Base-by-base conservation (phyloP, 2,329 filamentous ascomycete genomes). In the Penicillium hesseltinei region DNA sequence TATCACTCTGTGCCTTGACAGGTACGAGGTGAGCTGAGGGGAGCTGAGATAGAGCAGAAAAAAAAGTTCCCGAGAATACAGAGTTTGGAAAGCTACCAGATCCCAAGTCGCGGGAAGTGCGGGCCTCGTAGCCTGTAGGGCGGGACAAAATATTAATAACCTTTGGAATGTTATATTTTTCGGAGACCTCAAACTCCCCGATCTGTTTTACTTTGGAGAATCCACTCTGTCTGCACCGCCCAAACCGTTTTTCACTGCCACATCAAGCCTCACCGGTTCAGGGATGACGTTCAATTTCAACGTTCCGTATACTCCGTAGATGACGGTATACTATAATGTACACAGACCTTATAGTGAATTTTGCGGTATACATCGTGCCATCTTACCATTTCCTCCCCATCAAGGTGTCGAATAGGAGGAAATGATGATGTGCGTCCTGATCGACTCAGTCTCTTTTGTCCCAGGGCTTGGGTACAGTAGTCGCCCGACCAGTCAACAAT, bases 211-310 rank as follows among this genome's bases (percentile, higher is more conserved):
- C 36, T 45, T 54, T 39, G 51, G 42, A 42, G 46, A 62, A 59
- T 62, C 51, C 62, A 59, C 58, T 51, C 38, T 58, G 59, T 62
- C 57, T 65, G 67, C 68, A 71, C 69, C 69, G 66, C 68, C 67
- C 59, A 62, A 65, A 51, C 49, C 54, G 52, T 63, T 63, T 65
- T 62, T 65, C 68, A 69, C 70, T 71, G 70, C 69, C 69, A 71
- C 68, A 59, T 46, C 61, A 62, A 70, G 64, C 69, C 68, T 70
- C 69, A 69, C 49, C 44, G 35, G 52, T 58, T 59, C 52, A 55
- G 51, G 56, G 39, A 51, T 54, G 33, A 47, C 6, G 13, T 49
- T 49, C 27, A 29, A 38, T 43, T 35, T 56, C 21, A 19, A 48
- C 15, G 5, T 31, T 50, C 19, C 42, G 17, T 36, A 40, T 51